Conservation (phyloP, 768 basidiomycete genomes). For the Suillus luteus region DNA sequence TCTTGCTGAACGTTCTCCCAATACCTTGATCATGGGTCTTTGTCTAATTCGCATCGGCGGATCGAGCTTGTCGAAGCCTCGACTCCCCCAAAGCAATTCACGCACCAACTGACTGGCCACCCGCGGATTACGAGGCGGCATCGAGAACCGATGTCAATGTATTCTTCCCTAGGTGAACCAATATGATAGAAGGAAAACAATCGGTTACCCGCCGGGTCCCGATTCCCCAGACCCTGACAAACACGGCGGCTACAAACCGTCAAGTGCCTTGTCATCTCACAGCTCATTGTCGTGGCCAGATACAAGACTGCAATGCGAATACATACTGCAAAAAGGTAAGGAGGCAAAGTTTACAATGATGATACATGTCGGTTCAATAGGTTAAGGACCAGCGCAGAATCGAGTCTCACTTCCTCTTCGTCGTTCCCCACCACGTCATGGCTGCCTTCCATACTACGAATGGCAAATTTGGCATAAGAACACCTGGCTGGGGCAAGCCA, state of each 20-base stretch:
- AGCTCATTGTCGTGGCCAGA: neutral
- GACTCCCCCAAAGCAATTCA: neutral
- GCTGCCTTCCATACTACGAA: constrained; percentile 37
- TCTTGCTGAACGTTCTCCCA: neutral
- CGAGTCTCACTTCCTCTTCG: constrained; percentile 17
- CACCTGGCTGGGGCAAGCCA: constrained; percentile 22
- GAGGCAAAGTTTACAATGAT: neutral
- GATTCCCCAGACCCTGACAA: neutral
- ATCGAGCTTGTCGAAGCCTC: constrained; percentile 2
- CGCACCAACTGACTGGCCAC: neutral
- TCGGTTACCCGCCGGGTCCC: constrained; percentile 1
- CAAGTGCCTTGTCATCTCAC: neutral
- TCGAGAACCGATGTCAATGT: neutral
- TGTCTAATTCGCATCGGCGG: neutral
- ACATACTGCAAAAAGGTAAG: neutral
- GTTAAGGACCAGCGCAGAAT: neutral
- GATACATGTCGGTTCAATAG: constrained; percentile 1
- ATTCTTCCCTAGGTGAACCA: neutral
- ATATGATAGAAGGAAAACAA: neutral
- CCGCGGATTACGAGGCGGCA: constrained; percentile 1
- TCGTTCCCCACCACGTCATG: constrained; percentile 34
- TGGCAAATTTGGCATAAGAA: constrained; percentile 33
- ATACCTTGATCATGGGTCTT: neutral
- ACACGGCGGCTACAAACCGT: neutral
- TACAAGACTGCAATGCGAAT: neutral